Conservation (phyloP, 768 basidiomycete species). For the Pulveroboletus ravenelii region DNA sequence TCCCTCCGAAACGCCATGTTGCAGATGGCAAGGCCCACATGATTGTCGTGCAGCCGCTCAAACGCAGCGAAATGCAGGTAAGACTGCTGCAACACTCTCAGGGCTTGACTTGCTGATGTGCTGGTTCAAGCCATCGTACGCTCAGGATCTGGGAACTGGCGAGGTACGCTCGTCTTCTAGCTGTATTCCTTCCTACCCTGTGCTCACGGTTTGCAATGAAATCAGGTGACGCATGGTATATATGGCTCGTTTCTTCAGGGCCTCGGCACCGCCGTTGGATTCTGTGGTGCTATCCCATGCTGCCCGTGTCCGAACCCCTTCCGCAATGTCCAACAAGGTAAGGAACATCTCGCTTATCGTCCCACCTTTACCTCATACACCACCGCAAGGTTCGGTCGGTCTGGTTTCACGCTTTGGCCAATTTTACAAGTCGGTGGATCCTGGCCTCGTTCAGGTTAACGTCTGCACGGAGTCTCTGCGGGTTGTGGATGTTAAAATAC, state of each 20-base stretch:
- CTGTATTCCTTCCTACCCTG: neutral
- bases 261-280: slow-evolving; percentile 63
- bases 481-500: slow-evolving; percentile 92
- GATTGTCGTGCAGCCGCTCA: slow-evolving; percentile 82
- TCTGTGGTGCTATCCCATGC: slow-evolving; percentile 74
- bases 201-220: neutral
- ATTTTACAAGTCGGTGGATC: slow-evolving; percentile 95
- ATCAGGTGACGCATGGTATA: slow-evolving; percentile 71
- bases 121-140: slow-evolving; percentile 69
- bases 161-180: slow-evolving; percentile 36
- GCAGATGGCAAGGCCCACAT: slow-evolving; percentile 36
- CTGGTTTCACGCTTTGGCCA: slow-evolving; percentile 91
- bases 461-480: slow-evolving; percentile 88
- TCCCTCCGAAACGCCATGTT: slow-evolving; percentile 30
- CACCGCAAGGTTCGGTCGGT: slow-evolving; percentile 69
- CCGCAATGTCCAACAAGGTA: slow-evolving; percentile 81
- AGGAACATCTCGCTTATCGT: slow-evolving; percentile 6
- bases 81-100: slow-evolving; percentile 6
- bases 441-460: slow-evolving; percentile 87
- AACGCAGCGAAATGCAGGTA: slow-evolving; percentile 84
- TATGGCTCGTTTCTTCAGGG: slow-evolving; percentile 79
- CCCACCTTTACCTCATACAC: slow-evolving; percentile 16
- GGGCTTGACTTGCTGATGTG: slow-evolving; percentile 4
- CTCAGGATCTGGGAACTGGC: slow-evolving; percentile 77
- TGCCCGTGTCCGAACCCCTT: slow-evolving; percentile 84